Evolutionary conservation across 306 rosid genomes (phyloP).

Genomic region (Crotalaria pallida): DNA sequence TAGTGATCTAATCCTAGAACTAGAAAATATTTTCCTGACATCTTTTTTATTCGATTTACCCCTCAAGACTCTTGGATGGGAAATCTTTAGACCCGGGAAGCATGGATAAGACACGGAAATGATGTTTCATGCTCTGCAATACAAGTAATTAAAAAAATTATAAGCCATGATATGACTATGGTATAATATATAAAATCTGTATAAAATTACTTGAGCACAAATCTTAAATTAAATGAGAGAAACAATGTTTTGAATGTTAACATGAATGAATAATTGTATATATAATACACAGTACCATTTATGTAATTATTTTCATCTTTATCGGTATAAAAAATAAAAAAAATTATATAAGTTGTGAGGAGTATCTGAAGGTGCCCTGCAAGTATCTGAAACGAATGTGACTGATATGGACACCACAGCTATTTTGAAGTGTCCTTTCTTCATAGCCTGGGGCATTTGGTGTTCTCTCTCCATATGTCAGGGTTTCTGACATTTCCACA

Average conservation of each 20-base stretch:
- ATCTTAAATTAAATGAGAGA: background rate
- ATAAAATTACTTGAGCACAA: background rate
- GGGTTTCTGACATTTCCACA: constrained; percentile 31
- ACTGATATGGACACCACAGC: background rate
- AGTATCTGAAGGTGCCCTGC: background rate
- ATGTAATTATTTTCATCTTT: no score
- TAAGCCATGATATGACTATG: background rate
- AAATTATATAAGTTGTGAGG: background rate
- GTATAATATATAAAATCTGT: background rate
- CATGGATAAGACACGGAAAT: background rate
- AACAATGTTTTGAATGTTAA: background rate
- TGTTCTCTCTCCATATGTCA: constrained; percentile 6
- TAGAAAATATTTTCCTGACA: background rate
- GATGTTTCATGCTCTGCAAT: background rate
- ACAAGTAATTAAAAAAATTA: background rate
- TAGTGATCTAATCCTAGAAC: background rate
- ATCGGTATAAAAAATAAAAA: background rate
- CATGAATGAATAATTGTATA: background rate
- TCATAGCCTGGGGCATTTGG: constrained; percentile 22
- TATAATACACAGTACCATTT: no score
- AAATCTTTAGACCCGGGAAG: background rate
- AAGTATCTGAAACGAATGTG: background rate
- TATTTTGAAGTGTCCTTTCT: background rate
- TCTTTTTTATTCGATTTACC: background rate
- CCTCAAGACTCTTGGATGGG: constrained; percentile 5